Base-by-base conservation (phyloP, 805 yeast species). In the Candida krabiensis region DNA sequence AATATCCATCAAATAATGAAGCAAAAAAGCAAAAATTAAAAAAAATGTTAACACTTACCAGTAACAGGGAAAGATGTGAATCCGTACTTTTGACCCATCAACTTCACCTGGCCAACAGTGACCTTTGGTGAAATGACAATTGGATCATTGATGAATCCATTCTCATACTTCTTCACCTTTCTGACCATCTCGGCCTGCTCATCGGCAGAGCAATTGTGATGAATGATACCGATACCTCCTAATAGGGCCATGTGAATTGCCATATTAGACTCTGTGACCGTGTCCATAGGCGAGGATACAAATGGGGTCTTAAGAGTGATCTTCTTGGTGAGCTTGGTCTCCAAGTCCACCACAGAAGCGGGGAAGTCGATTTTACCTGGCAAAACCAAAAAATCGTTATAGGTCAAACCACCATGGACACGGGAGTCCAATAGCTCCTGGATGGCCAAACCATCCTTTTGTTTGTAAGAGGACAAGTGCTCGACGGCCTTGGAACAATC, bases 31-130 rank as follows among this genome's bases (percentile, higher is more conserved):
- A 8, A 31, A 31, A 36, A 23, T 9, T 16, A 30, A 22, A 27
- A 22, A 34, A 33, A 9, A 16, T 4, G 12, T 8, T 12, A 28
- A 51, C 35, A 89, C 99, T 75, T 86, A 93, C 98, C 96, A 69
- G 99, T 93, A 64, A 93, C 96, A 53, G 99, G 99, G 85, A 89
- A 93, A 40, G 97, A 95, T 52, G 97, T 88, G 67, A 91, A 93
- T 42, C 99, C 99, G 45, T 82, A 79, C 49, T 71, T 55, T 51
- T 69, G 70, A 67, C 83, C 83, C 75, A 89, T 75, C 28, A 63
- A 63, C 67, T 77, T 84, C 49, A 88, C 86, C 61, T 90, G 86
- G 45, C 81, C 86, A 53, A 93, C 93, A 40, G 96, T 83, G 49
- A 71, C 65, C 18, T 68, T 57, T 45, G 96, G 95, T 30, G 84